A percentile compares a stretch with the other conserved stretches of the same genome.
Evolutionary conservation across 805 yeast species (phyloP).

Genomic region (Starmera dryadoides): DNA sequence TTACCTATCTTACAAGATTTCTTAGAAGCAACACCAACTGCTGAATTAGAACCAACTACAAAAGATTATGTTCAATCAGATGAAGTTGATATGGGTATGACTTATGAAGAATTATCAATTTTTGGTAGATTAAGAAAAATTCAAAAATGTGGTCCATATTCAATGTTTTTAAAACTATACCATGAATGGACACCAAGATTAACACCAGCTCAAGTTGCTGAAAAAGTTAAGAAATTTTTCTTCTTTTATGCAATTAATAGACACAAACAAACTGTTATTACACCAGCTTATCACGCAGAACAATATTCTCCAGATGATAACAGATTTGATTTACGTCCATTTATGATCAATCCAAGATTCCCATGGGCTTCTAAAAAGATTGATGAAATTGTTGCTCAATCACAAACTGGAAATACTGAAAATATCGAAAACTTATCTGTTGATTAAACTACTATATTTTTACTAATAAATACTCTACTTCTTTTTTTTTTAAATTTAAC

Average conservation of each 20-base stretch:
- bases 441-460: constrained; percentile 23
- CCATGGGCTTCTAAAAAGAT: constrained; percentile 87
- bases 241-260: constrained; percentile 92
- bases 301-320: constrained; percentile 98
- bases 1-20: constrained; percentile 75
- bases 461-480: background rate
- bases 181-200: constrained; percentile 89
- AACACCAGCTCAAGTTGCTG: constrained; percentile 80
- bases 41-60: constrained; percentile 96
- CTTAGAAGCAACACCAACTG: constrained; percentile 91
- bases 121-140: constrained; percentile 90
- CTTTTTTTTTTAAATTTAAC: background rate
- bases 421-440: constrained; percentile 34
- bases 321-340: constrained; percentile 93
- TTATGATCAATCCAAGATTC: constrained; percentile 83
- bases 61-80: constrained; percentile 90
- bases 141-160: constrained; percentile 92
- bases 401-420: constrained; percentile 31
- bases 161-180: constrained; percentile 83
- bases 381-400: constrained; percentile 64
- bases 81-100: constrained; percentile 97
- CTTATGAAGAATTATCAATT: constrained; percentile 85
- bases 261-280: constrained; percentile 95
- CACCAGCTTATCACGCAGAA: constrained; percentile 97
- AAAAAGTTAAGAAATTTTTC: constrained; percentile 87